These are phyloP conservation scores for Myriangium duriaei DNA, from an alignment of 2,329 filamentous ascomycete genomes.

Conservation along the genomic window DNA sequence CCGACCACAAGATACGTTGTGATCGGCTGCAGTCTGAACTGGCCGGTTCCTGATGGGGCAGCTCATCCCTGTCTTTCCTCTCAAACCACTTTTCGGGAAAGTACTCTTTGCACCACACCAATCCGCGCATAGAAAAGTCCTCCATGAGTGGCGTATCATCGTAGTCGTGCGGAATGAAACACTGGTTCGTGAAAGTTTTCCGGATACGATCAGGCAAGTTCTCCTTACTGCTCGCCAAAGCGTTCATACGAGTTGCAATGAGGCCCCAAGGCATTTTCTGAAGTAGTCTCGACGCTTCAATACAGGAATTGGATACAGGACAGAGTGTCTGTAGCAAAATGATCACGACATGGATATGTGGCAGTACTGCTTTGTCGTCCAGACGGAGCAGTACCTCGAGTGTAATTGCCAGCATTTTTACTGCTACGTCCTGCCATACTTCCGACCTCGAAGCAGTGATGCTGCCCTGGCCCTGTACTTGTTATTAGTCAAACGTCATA, in stretches of 20 bases:
- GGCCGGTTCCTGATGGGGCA: constrained; percentile 49
- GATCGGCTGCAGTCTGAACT: constrained; percentile 47
- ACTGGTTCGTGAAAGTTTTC: constrained; percentile 23
- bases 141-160: constrained; percentile 49
- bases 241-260: constrained; percentile 41
- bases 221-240: constrained; percentile 28
- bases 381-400: constrained; percentile 28
- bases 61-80: constrained; percentile 52
- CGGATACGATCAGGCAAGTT: constrained; percentile 24
- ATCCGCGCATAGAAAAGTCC: constrained; percentile 53
- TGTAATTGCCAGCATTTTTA: constrained; percentile 27
- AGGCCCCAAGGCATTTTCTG: constrained; percentile 42
- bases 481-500: too few relatives aligned
- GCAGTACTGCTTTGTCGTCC: constrained; percentile 34
- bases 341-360: constrained; percentile 51
- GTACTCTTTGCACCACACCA: constrained; percentile 48
- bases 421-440: constrained; percentile 23
- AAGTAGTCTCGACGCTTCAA: constrained; percentile 9
- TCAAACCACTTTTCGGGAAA: constrained; percentile 50
- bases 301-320: constrained; percentile 5
- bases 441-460: constrained; percentile 1
- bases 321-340: constrained; percentile 43
- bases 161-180: constrained; percentile 31
- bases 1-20: constrained; percentile 32
- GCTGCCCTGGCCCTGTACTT: too few relatives aligned